Evolutionary conservation across 2,329 filamentous ascomycete genomes (phyloP).

Genomic region (Hymenoscyphus linearis): DNA sequence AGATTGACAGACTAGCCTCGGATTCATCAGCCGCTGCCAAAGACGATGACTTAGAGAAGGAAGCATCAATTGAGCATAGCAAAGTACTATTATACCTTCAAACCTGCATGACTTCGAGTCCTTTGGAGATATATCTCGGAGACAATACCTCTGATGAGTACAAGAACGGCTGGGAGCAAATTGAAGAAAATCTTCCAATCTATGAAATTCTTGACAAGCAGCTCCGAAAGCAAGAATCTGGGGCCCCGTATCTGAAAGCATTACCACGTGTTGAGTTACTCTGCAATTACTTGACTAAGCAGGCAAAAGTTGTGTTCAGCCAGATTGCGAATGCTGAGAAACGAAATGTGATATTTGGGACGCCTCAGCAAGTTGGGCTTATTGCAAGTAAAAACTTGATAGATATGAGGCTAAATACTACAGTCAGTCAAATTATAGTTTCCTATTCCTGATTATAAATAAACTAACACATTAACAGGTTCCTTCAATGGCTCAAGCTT

Average conservation of each 20-base stretch:
- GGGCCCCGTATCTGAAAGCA: slow-evolving; percentile 39
- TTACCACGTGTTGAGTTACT: slow-evolving; percentile 61
- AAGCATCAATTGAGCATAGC: slow-evolving; percentile 67
- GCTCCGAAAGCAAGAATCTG: slow-evolving; percentile 27
- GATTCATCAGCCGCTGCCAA: slow-evolving; percentile 50
- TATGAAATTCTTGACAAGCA: slow-evolving; percentile 41
- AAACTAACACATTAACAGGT: slow-evolving; percentile 15
- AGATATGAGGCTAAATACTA: slow-evolving; percentile 26
- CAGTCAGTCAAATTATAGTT: slow-evolving; percentile 14
- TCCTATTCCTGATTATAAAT: background rate
- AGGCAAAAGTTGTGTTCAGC: slow-evolving; percentile 57
- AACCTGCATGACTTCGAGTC: slow-evolving; percentile 60
- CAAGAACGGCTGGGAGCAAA: slow-evolving; percentile 40
- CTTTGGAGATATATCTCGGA: slow-evolving; percentile 56
- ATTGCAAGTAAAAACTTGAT: slow-evolving; percentile 16
- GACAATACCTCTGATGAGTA: slow-evolving; percentile 47
- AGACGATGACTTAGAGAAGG: slow-evolving; percentile 72
- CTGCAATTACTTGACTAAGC: slow-evolving; percentile 50
- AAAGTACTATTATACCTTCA: slow-evolving; percentile 75
- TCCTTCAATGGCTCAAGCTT: slow-evolving; percentile 12
- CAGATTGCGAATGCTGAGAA: slow-evolving; percentile 66
- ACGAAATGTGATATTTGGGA: slow-evolving; percentile 62
- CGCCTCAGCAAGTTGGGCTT: slow-evolving; percentile 32
- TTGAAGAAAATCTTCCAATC: slow-evolving; percentile 41
- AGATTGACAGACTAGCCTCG: slow-evolving; percentile 72